Evolutionary conservation across 768 basidiomycete genomes (phyloP).

Genomic region (Lactarius hengduanensis): DNA sequence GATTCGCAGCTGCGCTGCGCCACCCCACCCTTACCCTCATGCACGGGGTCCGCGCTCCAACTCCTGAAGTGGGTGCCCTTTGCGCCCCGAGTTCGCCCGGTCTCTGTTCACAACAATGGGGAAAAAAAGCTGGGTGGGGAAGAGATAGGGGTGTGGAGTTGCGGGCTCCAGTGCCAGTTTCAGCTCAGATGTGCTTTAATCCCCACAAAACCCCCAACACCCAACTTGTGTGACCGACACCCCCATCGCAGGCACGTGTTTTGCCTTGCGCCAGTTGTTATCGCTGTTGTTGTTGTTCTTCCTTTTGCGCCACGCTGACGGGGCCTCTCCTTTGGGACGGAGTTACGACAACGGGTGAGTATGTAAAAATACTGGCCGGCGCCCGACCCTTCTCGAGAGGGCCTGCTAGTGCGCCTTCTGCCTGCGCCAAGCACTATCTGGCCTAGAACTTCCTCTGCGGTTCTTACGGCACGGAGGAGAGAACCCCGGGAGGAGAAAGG

Average conservation of each 20-base stretch:
- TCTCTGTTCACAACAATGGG: too few species aligned
- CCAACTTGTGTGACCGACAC: not conserved
- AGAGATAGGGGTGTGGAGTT: not conserved
- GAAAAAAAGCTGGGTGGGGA: too few species aligned
- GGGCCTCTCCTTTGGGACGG: not conserved
- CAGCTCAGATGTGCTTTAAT: not conserved
- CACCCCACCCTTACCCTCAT: not conserved
- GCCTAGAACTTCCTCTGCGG: not conserved
- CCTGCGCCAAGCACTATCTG: not conserved
- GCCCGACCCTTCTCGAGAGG: not conserved
- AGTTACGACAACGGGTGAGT: not conserved
- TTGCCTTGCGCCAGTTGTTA: not conserved
- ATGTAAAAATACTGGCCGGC: not conserved
- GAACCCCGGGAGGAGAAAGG: not conserved
- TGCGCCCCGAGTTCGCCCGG: not conserved
- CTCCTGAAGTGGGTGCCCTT: not conserved
- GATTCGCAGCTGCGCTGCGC: not conserved
- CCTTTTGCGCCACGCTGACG: not conserved
- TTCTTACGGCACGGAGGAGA: not conserved
- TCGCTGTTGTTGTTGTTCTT: not conserved
- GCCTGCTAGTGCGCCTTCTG: not conserved
- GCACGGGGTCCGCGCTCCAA: not conserved
- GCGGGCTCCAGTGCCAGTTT: too few species aligned
- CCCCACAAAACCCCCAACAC: not conserved
- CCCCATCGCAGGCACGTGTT: not conserved